Percentiles rank a stretch among this genome's conserved stretches.
These are phyloP conservation scores for Benincasa hispida DNA, from an alignment of 306 rosid species.

Conservation along the genomic window DNA sequence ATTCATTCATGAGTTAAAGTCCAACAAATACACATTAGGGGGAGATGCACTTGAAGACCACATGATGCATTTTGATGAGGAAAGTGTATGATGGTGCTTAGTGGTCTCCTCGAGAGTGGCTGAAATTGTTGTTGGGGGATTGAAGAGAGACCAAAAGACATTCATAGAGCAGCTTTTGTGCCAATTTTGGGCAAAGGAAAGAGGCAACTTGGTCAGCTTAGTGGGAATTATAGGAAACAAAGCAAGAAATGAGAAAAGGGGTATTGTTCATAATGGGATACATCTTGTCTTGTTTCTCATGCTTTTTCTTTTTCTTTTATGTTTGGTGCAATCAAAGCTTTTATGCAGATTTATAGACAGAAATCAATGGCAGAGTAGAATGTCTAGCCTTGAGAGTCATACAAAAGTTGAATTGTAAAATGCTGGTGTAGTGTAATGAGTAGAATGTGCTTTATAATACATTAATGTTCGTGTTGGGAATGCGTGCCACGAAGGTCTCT, in stretches of 20 bases:
- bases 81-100: neutral
- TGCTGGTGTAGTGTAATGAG: neutral
- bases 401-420: neutral
- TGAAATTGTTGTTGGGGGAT: neutral
- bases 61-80: neutral
- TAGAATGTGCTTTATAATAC: neutral
- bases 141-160: conserved; percentile 14
- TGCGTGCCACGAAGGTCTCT: too few relatives aligned
- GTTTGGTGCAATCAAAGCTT: neutral
- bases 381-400: neutral
- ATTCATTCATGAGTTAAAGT: neutral
- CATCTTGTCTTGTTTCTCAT: neutral
- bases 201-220: conserved; percentile 22
- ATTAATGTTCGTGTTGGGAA: neutral
- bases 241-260: neutral
- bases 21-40: neutral
- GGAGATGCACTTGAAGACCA: neutral
- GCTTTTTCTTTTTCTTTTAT: neutral
- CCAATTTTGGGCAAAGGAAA: conserved; percentile 9
- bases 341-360: neutral
- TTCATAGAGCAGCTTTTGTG: conserved; percentile 6
- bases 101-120: neutral
- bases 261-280: neutral
- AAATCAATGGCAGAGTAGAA: neutral
- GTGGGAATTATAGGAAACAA: neutral